These are phyloP conservation scores for Dothistroma pini DNA, from an alignment of 2,329 filamentous ascomycete genomes.

Conservation along the genomic window DNA sequence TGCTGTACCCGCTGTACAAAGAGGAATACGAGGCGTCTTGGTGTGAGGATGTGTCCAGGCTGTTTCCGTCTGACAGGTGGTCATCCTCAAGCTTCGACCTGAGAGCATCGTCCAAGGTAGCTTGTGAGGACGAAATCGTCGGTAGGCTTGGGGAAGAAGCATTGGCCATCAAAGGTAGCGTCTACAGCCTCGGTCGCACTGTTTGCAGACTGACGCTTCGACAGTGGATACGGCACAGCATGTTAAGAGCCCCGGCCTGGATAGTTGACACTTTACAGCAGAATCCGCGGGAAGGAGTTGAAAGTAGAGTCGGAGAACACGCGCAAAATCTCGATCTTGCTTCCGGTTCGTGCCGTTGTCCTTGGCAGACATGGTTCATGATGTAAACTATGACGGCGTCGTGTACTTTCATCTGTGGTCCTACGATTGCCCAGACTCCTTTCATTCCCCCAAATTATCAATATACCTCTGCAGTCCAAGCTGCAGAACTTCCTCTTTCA, in stretches of 20 bases:
- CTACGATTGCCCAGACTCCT: too few relatives aligned
- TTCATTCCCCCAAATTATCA: too few relatives aligned
- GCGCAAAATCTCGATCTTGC: not conserved
- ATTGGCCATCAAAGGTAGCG: conserved; percentile 21
- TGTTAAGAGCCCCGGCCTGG: not conserved
- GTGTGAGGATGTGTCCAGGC: not conserved
- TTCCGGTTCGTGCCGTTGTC: not conserved
- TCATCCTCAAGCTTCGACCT: conserved; percentile 8
- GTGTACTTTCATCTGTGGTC: too few relatives aligned
- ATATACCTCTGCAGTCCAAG: not conserved
- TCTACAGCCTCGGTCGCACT: not conserved
- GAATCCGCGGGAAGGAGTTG: not conserved
- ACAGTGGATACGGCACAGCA: not conserved
- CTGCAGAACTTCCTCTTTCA: not conserved
- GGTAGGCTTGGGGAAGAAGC: conserved; percentile 24
- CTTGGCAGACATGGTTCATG: not conserved
- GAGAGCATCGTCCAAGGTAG: conserved; percentile 25
- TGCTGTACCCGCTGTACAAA: too few relatives aligned
- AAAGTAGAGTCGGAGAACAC: not conserved
- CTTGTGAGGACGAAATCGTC: conserved; percentile 18
- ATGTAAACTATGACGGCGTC: not conserved
- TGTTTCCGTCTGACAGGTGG: too few relatives aligned
- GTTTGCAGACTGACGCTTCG: not conserved
- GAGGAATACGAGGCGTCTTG: not conserved
- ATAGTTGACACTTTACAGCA: not conserved